Conservation (phyloP, 1,284 basidiomycete species). For the Cerioporus squamosus region DNA sequence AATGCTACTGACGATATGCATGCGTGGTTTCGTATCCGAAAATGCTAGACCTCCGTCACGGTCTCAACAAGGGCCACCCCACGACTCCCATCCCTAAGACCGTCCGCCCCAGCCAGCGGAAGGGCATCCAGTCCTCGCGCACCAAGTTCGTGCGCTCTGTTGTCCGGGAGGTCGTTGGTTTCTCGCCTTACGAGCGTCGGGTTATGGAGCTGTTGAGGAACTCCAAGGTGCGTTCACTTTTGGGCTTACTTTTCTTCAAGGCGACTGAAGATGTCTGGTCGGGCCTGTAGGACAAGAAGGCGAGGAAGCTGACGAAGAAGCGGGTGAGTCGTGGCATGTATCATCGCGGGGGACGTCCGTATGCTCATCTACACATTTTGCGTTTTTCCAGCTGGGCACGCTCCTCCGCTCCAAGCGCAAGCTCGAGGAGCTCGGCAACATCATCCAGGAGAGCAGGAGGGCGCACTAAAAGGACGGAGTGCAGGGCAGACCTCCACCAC, state of each 20-base stretch:
- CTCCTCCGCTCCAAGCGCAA: constrained; percentile 97
- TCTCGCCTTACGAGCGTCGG: constrained; percentile 98
- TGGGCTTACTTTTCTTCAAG: not conserved
- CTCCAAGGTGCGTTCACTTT: constrained; percentile 80
- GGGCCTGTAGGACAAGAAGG: constrained; percentile 87
- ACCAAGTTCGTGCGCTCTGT: constrained; percentile 92
- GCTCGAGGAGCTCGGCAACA: constrained; percentile 89
- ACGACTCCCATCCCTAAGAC: constrained; percentile 87
- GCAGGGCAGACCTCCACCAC: constrained; percentile 14
- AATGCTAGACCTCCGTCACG: constrained; percentile 82
- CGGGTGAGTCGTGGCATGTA: constrained; percentile 66
- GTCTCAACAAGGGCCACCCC: constrained; percentile 92
- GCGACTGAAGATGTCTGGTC: not conserved
- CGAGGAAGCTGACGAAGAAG: constrained; percentile 97
- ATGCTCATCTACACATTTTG: not conserved
- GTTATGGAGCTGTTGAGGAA: constrained; percentile 99
- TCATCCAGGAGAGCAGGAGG: constrained; percentile 93
- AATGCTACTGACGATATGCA: constrained; percentile 5
- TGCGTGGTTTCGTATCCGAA: not conserved
- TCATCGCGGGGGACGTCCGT: not conserved
- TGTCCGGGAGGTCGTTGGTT: constrained; percentile 95
- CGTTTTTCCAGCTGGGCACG: constrained; percentile 80
- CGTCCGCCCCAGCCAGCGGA: constrained; percentile 88
- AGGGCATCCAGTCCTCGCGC: constrained; percentile 86
- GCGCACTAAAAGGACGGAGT: constrained; percentile 54